These are phyloP conservation scores for Macrophomina pseudophaseolina DNA, from an alignment of 2,329 filamentous ascomycete species.

Conservation along the genomic window DNA sequence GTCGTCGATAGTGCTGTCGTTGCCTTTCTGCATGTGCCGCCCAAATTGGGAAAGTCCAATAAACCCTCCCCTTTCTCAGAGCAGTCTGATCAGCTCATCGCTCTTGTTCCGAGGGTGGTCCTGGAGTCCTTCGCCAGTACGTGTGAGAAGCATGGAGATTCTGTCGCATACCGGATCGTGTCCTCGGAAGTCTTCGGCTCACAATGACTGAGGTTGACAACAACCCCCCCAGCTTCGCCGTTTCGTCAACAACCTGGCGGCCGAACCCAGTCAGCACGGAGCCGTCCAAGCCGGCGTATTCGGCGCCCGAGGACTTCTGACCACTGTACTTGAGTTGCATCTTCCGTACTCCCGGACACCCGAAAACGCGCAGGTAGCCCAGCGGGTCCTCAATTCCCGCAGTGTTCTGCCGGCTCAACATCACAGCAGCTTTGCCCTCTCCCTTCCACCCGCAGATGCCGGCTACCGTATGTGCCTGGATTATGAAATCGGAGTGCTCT, in stretches of 20 bases:
- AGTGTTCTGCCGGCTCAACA: constrained; percentile 51
- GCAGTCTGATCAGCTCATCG: constrained; percentile 43
- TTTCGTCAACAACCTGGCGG: constrained; percentile 40
- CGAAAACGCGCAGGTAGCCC: constrained; percentile 47
- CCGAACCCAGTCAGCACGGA: constrained; percentile 46
- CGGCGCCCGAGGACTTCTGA: constrained; percentile 49
- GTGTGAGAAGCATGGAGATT: constrained; percentile 50
- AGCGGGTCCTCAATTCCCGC: constrained; percentile 49
- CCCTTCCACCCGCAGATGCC: constrained; percentile 47
- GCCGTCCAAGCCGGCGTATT: constrained; percentile 47
- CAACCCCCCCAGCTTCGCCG: constrained; percentile 45
- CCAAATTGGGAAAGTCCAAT: constrained; percentile 49
- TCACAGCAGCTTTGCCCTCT: constrained; percentile 45
- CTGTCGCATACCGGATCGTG: constrained; percentile 44
- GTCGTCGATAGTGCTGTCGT: constrained; percentile 50
- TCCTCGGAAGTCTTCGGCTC: constrained; percentile 36
- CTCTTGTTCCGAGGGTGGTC: constrained; percentile 48
- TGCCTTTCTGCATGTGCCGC: constrained; percentile 47
- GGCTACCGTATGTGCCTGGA: constrained; percentile 44
- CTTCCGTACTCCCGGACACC: constrained; percentile 48
- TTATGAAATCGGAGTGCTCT: constrained; percentile 46
- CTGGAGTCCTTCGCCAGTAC: constrained; percentile 43
- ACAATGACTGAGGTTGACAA: constrained; percentile 45
- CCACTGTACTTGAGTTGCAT: constrained; percentile 53
- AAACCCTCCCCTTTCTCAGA: constrained; percentile 46